Conservation (phyloP, 495 filamentous ascomycete species). For the Cenococcum geophilum region DNA sequence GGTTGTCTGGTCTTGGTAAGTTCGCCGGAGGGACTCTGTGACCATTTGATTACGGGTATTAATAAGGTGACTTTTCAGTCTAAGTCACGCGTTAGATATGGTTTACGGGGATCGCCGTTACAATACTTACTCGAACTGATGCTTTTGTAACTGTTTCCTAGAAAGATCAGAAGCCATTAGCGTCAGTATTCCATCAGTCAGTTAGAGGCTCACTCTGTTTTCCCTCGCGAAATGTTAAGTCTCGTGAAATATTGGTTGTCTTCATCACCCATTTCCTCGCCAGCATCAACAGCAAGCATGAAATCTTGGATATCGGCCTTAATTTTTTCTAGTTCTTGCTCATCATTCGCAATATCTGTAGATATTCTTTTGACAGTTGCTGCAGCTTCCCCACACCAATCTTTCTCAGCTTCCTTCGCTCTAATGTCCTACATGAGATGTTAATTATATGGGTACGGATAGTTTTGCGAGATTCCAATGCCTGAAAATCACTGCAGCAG, state of each 20-base stretch:
- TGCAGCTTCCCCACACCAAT: conserved; percentile 28
- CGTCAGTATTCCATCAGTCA: not conserved
- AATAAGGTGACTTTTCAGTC: conserved; percentile 33
- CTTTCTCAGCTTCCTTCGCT: conserved; percentile 31
- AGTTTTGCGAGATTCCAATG: not conserved
- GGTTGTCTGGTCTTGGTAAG: conserved; percentile 29
- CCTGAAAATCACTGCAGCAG: not conserved
- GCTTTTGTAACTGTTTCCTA: not conserved
- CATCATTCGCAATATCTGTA: not conserved
- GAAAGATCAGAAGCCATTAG: not conserved
- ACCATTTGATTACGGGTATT: conserved; percentile 36
- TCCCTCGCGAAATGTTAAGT: conserved; percentile 1
- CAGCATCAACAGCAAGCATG: not conserved
- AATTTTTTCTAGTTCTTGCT: not conserved
- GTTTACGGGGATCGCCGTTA: not conserved
- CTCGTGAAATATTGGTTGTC: not conserved
- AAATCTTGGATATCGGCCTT: conserved; percentile 6
- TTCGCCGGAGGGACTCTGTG: conserved; percentile 18
- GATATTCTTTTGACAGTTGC: conserved; percentile 6
- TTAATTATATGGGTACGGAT: not conserved
- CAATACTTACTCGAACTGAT: conserved; percentile 12
- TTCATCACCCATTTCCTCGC: not conserved
- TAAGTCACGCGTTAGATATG: conserved; percentile 4
- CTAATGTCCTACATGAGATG: conserved; percentile 24
- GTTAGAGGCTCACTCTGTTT: conserved; percentile 5